phyloP scores from a whole-genome alignment of 768 basidiomycete genomes.

The Mrakia blollopis region DNA sequence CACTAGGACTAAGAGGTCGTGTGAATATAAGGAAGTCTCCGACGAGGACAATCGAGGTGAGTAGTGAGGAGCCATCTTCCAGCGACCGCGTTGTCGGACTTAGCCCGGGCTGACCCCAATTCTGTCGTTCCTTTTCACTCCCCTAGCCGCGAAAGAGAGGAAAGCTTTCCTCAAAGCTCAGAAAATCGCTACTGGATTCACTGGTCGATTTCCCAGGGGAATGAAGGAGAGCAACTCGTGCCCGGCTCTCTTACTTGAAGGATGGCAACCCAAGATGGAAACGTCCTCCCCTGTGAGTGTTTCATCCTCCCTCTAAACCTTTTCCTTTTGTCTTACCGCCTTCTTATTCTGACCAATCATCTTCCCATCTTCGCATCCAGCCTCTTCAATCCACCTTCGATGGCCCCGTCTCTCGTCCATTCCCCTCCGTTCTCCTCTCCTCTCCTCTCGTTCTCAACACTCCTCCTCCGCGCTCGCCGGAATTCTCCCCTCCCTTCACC shows the following conservation, averaged over 20 bases:
- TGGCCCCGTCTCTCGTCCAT: neutral
- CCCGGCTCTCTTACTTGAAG: neutral
- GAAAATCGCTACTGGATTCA: neutral
- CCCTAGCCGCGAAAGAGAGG: neutral
- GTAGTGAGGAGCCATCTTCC: neutral
- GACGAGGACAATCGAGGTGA: slow-evolving; percentile 40
- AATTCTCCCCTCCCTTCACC: neutral
- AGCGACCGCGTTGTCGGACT: neutral
- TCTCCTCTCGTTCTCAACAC: neutral
- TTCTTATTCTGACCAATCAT: neutral
- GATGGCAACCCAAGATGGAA: neutral
- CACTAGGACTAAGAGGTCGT: slow-evolving; percentile 37
- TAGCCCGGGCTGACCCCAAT: neutral
- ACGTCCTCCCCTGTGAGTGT: neutral
- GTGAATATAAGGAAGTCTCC: slow-evolving; percentile 41
- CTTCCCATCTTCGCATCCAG: neutral
- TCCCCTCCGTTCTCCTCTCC: slow-evolving; percentile 12
- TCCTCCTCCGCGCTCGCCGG: neutral
- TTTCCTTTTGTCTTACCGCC: no score
- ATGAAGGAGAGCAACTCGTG: neutral
- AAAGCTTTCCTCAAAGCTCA: slow-evolving; percentile 12
- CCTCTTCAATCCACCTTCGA: neutral
- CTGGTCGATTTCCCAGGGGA: neutral
- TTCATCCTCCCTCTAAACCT: neutral
- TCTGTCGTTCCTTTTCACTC: neutral